Evolutionary conservation across 306 rosid species (phyloP), one percentile per base, ranked within the genome.

Genomic region (Fragaria nilgerrensis): DNA sequence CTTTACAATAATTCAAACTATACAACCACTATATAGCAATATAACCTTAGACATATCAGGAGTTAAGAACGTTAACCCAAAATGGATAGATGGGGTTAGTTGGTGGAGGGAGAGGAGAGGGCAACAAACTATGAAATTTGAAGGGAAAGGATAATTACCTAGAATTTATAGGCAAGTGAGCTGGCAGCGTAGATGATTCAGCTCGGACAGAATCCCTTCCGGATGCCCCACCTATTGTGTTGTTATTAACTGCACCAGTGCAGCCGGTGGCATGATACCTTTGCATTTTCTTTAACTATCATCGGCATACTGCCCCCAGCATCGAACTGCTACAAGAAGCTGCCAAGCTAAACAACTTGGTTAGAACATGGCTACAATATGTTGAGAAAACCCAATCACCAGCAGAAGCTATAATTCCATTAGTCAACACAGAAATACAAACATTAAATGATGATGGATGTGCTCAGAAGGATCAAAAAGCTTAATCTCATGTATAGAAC

Each of bases 171-270:
- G 96, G 73, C 70, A 85, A 89, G 72, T 90, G 91, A 67, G 89
- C 75, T 61, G 94, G 89, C 85, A 92, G 73, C 32, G 93, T 87
- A 82, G 98, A 74, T 27, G 96, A 90, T 80, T 94, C 98, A 75
- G 93, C 84, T 84, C 96, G 90, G 84, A 86, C 86, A 77, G 87
- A 76, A 80, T 94, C 97, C 92, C 96, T 87, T 61, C 88, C 85
- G 20, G 98, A 90, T 70, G 92, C 82, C 69, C 97, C 91, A 37
- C 97, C 91, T 77, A 89, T 79, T 64, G 87, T 79, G 84, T 80
- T 86, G 89, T 86, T 90, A 73, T 88, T 90, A 82, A 94, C 94
- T 92, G 98, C 96, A 94, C 97, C 81, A 89, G 91, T 80, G 94
- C 94, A 88, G 92, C 94, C 78, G 77, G 89, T 82, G 87, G 85